phyloP scores from a whole-genome alignment of 2,329 filamentous ascomycete species.

The Hypoxylon sp. region DNA sequence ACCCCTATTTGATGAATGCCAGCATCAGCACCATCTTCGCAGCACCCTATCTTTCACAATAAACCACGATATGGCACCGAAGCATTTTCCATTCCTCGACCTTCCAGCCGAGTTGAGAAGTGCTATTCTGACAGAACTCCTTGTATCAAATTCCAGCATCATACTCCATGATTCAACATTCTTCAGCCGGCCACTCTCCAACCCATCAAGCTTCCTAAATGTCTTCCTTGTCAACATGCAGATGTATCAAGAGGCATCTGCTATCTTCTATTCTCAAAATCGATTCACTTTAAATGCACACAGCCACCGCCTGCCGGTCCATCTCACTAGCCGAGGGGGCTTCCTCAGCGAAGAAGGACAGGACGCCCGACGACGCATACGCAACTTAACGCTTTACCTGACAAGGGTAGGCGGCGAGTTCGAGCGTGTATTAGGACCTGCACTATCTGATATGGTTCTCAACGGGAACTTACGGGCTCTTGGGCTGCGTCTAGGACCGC shows the following conservation, averaged over 20 bases:
- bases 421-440: conserved; percentile 49
- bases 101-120: conserved; percentile 52
- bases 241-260: conserved; percentile 55
- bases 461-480: conserved; percentile 49
- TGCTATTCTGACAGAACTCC: conserved; percentile 48
- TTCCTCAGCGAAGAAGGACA: conserved; percentile 51
- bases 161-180: conserved; percentile 47
- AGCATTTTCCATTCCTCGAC: conserved; percentile 52
- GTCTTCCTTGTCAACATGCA: conserved; percentile 53
- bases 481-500: conserved; percentile 47
- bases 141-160: conserved; percentile 47
- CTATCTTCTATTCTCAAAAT: conserved; percentile 53
- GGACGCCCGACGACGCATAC: conserved; percentile 51
- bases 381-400: conserved; percentile 48
- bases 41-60: not conserved
- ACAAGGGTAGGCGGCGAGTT: conserved; percentile 53
- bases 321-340: conserved; percentile 50
- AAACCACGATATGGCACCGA: conserved; percentile 31
- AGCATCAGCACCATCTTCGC: not conserved
- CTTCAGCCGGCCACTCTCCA: conserved; percentile 36
- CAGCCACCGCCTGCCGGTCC: conserved; percentile 48
- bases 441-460: conserved; percentile 53
- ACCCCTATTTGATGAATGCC: not conserved
- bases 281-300: conserved; percentile 52
- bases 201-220: conserved; percentile 35